phyloP scores from a whole-genome alignment of 768 basidiomycete species.

The Xerocomus spinulosus region DNA sequence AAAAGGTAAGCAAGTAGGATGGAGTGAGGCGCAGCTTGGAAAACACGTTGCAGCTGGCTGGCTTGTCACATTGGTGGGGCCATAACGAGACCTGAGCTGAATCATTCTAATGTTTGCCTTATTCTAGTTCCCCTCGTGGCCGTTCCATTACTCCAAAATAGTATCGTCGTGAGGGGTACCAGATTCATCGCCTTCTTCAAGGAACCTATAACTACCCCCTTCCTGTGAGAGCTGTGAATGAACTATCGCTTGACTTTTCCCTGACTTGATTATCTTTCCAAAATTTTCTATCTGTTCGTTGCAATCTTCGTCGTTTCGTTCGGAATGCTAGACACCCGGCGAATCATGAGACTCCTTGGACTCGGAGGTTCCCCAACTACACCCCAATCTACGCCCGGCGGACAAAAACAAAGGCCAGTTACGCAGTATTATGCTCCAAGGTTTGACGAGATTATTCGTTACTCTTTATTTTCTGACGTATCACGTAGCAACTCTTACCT shows the following conservation, averaged over 20 bases:
- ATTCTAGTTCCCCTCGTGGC: conserved; percentile 19
- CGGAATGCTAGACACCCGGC: conserved; percentile 31
- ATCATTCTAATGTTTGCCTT: conserved; percentile 2
- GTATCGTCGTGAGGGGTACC: conserved; percentile 9
- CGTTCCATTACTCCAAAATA: conserved; percentile 12
- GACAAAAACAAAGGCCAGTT: conserved; percentile 17
- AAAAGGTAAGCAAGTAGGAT: conserved; percentile 28
- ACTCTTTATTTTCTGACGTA: background rate
- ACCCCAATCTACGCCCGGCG: conserved; percentile 18
- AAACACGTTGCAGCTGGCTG: conserved; percentile 24
- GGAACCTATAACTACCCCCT: conserved; percentile 17
- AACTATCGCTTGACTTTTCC: conserved; percentile 10
- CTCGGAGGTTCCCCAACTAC: conserved; percentile 26
- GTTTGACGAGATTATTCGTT: conserved; percentile 5
- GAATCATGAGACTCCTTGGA: conserved; percentile 31
- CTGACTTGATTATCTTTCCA: conserved; percentile 17
- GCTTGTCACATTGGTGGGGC: conserved; percentile 5
- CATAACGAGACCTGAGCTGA: conserved; percentile 9
- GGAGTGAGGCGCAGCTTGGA: conserved; percentile 15
- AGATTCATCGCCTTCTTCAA: conserved; percentile 27
- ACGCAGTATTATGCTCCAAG: conserved; percentile 24
- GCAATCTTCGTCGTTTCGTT: conserved; percentile 18
- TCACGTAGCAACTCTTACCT: conserved; percentile 9
- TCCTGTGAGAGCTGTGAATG: conserved; percentile 9
- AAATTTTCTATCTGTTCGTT: conserved; percentile 26